phyloP scores from a whole-genome alignment of 345 rosid genomes.

The Firmiana major region DNA sequence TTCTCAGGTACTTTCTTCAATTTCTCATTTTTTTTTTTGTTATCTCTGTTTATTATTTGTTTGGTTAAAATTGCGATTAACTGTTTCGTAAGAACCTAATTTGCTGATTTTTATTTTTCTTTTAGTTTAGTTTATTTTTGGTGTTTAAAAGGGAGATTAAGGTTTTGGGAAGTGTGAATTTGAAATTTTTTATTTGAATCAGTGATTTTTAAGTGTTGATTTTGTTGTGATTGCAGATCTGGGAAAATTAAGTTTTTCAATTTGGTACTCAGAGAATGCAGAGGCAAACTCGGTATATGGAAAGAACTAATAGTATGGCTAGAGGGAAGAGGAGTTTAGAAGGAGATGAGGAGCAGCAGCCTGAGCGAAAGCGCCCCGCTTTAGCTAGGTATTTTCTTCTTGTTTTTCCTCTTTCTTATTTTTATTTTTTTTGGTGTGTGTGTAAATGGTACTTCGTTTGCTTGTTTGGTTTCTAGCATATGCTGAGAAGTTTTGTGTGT shows the following conservation, averaged over 20 bases:
- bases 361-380: conserved; percentile 77
- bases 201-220: background rate
- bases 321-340: conserved; percentile 63
- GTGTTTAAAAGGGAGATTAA: background rate
- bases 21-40: background rate
- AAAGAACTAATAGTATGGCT: conserved; percentile 56
- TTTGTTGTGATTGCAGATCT: conserved; percentile 30
- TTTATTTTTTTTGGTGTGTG: background rate
- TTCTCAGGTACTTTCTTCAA: background rate
- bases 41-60: background rate
- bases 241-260: conserved; percentile 21
- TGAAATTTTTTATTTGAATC: background rate
- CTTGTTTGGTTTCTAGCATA: background rate
- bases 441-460: background rate
- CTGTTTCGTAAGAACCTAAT: background rate
- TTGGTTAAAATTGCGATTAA: background rate
- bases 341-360: conserved; percentile 54
- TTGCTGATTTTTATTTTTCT: background rate
- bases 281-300: conserved; percentile 55
- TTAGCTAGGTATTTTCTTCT: conserved; percentile 46
- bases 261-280: conserved; percentile 21
- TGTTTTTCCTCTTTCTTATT: too few relatives aligned
- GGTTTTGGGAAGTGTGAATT: background rate
- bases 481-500: background rate
- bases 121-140: background rate